Evolutionary conservation across 192 early-diverging fungal species (phyloP).

Genomic region (Geranomyces michiganensis): DNA sequence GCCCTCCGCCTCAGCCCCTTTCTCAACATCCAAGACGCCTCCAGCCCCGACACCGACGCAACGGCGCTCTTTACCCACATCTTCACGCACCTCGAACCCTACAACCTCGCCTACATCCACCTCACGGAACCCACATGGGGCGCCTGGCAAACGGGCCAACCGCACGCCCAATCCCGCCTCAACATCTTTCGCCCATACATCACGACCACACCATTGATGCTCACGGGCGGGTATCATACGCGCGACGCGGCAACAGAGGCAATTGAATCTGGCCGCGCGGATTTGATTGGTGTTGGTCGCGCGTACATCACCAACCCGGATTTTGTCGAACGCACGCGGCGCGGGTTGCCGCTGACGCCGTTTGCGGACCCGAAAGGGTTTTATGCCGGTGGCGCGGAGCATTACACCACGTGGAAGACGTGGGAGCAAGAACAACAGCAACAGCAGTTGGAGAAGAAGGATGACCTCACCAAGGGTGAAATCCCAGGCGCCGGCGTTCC

Average conservation of each 20-base stretch:
- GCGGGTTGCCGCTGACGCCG: conserved; percentile 33
- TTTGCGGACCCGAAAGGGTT: conserved; percentile 33
- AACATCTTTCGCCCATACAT: conserved; percentile 11
- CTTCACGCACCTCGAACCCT: conserved; percentile 11
- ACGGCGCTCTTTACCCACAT: conserved; percentile 34
- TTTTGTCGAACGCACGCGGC: conserved; percentile 38
- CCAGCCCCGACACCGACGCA: conserved; percentile 11
- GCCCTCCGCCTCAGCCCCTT: conserved; percentile 46
- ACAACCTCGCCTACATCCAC: conserved; percentile 44
- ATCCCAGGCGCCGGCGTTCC: not conserved
- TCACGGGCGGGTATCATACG: conserved; percentile 45
- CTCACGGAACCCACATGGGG: conserved; percentile 39
- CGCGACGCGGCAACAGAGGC: conserved; percentile 35
- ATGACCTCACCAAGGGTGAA: no score
- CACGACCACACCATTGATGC: conserved; percentile 25
- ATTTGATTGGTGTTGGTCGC: conserved; percentile 47
- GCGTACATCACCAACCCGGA: conserved; percentile 58
- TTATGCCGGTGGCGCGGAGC: conserved; percentile 39
- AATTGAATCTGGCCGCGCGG: conserved; percentile 28
- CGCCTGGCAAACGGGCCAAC: conserved; percentile 22
- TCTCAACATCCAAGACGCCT: conserved; percentile 23
- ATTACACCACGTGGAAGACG: conserved; percentile 45
- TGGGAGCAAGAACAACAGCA: conserved; percentile 29
- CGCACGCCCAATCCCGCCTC: conserved; percentile 28
- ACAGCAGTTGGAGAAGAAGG: not conserved